Base-by-base conservation (phyloP, 352 stramenopile species). In the Phytopythium boreale region DNA sequence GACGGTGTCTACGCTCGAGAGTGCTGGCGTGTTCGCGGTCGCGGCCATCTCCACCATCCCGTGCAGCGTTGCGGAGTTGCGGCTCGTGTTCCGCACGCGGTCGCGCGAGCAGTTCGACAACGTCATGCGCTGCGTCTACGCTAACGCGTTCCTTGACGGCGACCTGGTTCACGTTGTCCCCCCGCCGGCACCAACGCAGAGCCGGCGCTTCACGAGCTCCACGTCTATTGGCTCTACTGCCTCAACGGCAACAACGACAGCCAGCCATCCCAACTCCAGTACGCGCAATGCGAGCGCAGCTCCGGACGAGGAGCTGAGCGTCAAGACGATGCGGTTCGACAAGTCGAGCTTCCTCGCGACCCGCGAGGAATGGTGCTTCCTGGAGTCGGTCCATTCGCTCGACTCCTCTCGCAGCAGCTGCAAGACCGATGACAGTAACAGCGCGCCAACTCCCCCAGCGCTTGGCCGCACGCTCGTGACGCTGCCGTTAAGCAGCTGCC, bases 271-370 rank as follows among this genome's bases (percentile, higher is more conserved):
- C 46, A 26, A 24, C 20, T 26, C n/a, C 49, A 56, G 49, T n/a
- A 36, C 49, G 10, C 11, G n/a, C 22, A 1, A 47, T 9, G 14
- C 9, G 50, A 37, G 4, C 44, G 7, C 5, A 5, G 29, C 44
- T 0, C 17, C 24, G 50, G 14, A 39, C 50, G 44, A 61, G 46
- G 68, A 80, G 46, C 36, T 82, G n/a, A 70, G 58, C 0, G 60
- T 79, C 41, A 82, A 77, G 24, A 71, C 75, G 7, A 31, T 70
- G 27, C 79, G 66, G 11, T 83, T 86, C 56, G 73, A 77, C 31
- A 72, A 69, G 19, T 14, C 68, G 15, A 66, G 55, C 20, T 41
- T 80, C 19, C 81, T 86, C 39, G 68, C 68, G 10, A 79, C 67
- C 39, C 70, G 72, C 53, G 69, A 79, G 15, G 56, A 72, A 37